phyloP scores from a whole-genome alignment of 495 filamentous ascomycete genomes.

The Hyaloscypha hepaticicola region DNA sequence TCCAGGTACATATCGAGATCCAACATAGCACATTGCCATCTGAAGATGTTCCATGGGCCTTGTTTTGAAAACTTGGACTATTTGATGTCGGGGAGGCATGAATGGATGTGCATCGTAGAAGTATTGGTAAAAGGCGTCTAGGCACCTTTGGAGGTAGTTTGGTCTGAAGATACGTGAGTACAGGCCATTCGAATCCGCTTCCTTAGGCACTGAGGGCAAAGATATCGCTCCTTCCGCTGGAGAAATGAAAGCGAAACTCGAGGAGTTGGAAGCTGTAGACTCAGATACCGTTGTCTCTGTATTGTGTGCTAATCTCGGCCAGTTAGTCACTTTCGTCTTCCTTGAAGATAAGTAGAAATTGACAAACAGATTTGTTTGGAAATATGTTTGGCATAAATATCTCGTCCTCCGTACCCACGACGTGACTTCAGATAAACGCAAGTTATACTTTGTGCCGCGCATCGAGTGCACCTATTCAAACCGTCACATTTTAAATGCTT shows the following conservation, averaged over 20 bases:
- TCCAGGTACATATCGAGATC: conserved; percentile 55
- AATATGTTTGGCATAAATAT: no score
- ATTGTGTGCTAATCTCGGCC: neutral
- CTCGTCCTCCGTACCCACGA: conserved; percentile 22
- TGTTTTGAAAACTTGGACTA: conserved; percentile 45
- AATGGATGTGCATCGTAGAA: conserved; percentile 72
- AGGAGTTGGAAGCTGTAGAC: neutral
- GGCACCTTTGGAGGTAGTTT: conserved; percentile 34
- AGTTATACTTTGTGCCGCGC: conserved; percentile 14
- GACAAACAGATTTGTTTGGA: neutral
- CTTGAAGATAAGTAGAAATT: conserved; percentile 4
- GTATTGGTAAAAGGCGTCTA: conserved; percentile 55
- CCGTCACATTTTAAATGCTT: conserved; percentile 29
- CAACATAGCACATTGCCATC: conserved; percentile 67
- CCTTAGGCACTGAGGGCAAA: neutral
- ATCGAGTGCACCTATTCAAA: conserved; percentile 18
- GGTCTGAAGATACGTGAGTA: neutral
- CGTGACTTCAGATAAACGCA: conserved; percentile 20
- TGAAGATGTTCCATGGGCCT: conserved; percentile 44
- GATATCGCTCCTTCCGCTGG: neutral
- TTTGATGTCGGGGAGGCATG: conserved; percentile 50
- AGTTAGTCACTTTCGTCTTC: neutral
- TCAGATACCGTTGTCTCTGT: neutral
- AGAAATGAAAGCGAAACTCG: neutral
- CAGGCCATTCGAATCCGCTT: neutral